Evolutionary conservation across 176 grass and related monocot genomes (phyloP).

Genomic region (Zoysia pacifica): DNA sequence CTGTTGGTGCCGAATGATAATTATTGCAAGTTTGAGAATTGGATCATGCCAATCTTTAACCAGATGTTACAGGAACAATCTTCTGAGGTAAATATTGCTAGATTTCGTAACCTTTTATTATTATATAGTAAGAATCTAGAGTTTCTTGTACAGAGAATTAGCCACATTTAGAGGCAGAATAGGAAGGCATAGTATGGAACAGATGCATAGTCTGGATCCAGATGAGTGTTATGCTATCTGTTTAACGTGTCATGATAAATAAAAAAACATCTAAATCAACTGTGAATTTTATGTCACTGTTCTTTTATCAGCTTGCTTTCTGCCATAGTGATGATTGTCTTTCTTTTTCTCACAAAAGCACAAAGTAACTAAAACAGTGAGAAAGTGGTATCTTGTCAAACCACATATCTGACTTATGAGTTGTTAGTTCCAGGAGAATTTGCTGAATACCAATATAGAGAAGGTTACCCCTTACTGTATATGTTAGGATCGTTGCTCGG

Average conservation of each 20-base stretch:
- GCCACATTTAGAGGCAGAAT: background rate
- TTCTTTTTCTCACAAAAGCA: background rate
- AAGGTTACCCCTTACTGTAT: slow-evolving; percentile 9
- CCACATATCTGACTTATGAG: background rate
- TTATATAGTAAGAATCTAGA: background rate
- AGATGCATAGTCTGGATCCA: background rate
- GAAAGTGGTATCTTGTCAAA: slow-evolving; percentile 4
- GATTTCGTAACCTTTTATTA: background rate
- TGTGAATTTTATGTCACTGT: background rate
- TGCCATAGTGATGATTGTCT: background rate
- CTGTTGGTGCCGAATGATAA: slow-evolving; percentile 95
- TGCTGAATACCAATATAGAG: background rate
- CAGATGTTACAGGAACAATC: slow-evolving; percentile 89
- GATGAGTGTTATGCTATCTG: background rate
- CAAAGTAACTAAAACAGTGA: slow-evolving; percentile 1
- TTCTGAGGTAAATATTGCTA: slow-evolving; percentile 47
- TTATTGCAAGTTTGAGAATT: slow-evolving; percentile 99
- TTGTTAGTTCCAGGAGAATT: slow-evolving; percentile 19
- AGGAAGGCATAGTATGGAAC: background rate
- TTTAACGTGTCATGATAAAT: background rate
- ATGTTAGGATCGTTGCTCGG: background rate
- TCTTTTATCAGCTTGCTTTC: background rate
- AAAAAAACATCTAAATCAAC: background rate
- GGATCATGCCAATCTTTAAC: slow-evolving; percentile 92
- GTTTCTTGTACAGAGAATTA: background rate